These are phyloP conservation scores for Huntiella savannae DNA, from an alignment of 2,329 filamentous ascomycete genomes.

Conservation along the genomic window DNA sequence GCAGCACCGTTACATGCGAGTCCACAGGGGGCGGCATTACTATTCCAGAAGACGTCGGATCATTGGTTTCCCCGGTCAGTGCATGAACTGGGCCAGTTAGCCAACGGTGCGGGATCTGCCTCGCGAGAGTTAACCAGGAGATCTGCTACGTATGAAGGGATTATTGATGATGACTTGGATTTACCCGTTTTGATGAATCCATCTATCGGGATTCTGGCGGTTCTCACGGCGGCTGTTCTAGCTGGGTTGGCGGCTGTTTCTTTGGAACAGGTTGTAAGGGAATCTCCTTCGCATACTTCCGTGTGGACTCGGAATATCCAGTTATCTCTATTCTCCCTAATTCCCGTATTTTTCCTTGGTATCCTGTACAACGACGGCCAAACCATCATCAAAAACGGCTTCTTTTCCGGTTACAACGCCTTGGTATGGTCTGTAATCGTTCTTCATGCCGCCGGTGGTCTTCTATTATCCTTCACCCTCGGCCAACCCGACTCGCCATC, in stretches of 20 bases:
- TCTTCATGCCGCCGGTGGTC: slow-evolving; percentile 66
- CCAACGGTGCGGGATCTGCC: slow-evolving; percentile 28
- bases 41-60: slow-evolving; percentile 43
- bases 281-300: slow-evolving; percentile 54
- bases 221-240: slow-evolving; percentile 56
- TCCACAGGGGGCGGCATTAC: slow-evolving; percentile 31
- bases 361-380: slow-evolving; percentile 74
- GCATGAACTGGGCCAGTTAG: slow-evolving; percentile 48
- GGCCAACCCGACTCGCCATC: slow-evolving; percentile 18
- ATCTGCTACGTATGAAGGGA: slow-evolving; percentile 81
- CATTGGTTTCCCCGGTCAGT: slow-evolving; percentile 62
- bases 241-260: slow-evolving; percentile 76
- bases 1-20: slow-evolving; percentile 49
- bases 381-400: slow-evolving; percentile 65
- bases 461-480: slow-evolving; percentile 39
- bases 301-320: slow-evolving; percentile 94
- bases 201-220: slow-evolving; percentile 59
- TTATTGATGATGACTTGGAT: slow-evolving; percentile 44
- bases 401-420: slow-evolving; percentile 89
- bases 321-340: slow-evolving; percentile 81
- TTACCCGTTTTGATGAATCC: slow-evolving; percentile 25
- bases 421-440: slow-evolving; percentile 73
- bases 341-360: slow-evolving; percentile 72
- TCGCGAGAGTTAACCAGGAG: slow-evolving; percentile 40
- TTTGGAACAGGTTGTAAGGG: slow-evolving; percentile 82